These are phyloP conservation scores for Backusella westeae DNA, from an alignment of 192 early-diverging fungal species.

Conservation along the genomic window DNA sequence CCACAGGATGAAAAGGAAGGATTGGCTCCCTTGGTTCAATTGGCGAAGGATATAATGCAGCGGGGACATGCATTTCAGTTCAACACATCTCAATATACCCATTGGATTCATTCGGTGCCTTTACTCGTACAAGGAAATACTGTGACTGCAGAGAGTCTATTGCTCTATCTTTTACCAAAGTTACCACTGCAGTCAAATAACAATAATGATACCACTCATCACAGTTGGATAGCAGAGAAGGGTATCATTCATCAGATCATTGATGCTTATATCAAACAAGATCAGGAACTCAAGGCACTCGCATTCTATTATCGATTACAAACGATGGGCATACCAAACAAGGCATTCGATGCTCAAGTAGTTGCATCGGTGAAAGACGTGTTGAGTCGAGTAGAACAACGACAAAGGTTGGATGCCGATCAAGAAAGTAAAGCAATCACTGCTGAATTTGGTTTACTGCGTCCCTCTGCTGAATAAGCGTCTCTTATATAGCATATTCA, in stretches of 20 bases:
- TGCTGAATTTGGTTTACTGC: slow-evolving; percentile 3
- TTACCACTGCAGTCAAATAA: not conserved
- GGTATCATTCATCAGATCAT: not conserved
- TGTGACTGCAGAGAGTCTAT: slow-evolving; percentile 4
- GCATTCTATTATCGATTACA: slow-evolving; percentile 22
- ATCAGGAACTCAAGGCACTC: slow-evolving; percentile 15
- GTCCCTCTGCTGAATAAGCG: not conserved
- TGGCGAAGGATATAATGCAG: not conserved
- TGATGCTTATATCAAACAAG: slow-evolving; percentile 10
- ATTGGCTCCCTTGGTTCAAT: not conserved
- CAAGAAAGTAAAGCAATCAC: not conserved
- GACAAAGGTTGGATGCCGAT: not conserved
- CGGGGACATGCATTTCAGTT: not conserved
- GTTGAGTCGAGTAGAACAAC: not conserved
- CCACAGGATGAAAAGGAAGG: not conserved
- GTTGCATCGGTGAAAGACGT: not conserved
- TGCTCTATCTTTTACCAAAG: slow-evolving; percentile 5
- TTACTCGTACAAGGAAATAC: not conserved
- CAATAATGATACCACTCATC: not conserved
- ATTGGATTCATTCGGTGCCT: not conserved
- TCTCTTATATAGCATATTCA: not conserved
- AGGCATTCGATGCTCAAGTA: slow-evolving; percentile 11
- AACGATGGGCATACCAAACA: not conserved
- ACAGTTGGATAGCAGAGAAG: not conserved
- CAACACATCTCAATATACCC: not conserved